Evolutionary conservation across 306 rosid genomes (phyloP).

Genomic region (Vachellia collinsii): DNA sequence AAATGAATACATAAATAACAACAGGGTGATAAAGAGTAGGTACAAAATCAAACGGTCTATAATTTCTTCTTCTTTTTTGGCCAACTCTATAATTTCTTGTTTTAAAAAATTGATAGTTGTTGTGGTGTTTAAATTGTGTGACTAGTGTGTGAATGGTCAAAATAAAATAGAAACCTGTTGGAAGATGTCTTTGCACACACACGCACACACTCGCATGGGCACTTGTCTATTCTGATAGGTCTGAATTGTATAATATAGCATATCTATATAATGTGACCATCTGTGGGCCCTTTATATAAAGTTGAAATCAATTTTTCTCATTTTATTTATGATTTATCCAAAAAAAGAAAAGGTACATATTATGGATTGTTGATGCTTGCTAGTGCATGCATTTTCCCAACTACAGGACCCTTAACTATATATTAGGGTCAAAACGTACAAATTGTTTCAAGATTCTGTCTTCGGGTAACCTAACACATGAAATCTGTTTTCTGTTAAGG

Average conservation of each 20-base stretch:
- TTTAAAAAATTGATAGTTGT: neutral
- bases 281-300: neutral
- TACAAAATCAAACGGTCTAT: conserved; percentile 23
- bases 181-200: conserved; percentile 6
- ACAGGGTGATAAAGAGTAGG: neutral
- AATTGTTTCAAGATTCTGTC: too few relatives aligned
- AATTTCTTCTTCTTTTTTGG: too few relatives aligned
- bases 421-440: too few relatives aligned
- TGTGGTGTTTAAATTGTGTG: neutral
- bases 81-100: too few relatives aligned
- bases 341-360: too few relatives aligned
- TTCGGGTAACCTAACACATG: too few relatives aligned
- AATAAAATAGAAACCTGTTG: conserved; percentile 29
- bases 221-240: conserved; percentile 21
- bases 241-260: neutral
- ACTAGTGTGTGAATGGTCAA: neutral
- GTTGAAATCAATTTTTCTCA: neutral
- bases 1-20: neutral
- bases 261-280: neutral
- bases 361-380: neutral
- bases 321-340: neutral
- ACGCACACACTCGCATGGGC: too few relatives aligned
- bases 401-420: too few relatives aligned
- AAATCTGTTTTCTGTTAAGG: too few relatives aligned
- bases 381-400: too few relatives aligned